Conservation (phyloP, 2,329 filamentous ascomycete species). For the Arthrobotrys iridis region DNA sequence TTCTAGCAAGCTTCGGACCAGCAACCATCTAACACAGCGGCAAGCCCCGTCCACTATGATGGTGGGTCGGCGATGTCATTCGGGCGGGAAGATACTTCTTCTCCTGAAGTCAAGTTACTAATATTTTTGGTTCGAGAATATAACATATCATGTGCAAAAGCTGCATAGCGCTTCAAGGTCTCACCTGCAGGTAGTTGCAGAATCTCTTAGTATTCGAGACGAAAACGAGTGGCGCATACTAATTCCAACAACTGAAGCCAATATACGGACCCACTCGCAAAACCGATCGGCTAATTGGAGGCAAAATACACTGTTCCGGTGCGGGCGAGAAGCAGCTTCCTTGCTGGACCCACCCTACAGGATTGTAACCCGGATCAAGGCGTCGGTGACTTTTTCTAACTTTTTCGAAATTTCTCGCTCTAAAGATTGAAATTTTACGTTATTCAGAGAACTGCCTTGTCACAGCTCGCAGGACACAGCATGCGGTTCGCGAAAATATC, state of each 20-base stretch:
- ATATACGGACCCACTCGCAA: neutral
- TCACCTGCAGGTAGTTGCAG: slow-evolving; percentile 4
- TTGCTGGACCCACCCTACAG: slow-evolving; percentile 12
- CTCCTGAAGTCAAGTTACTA: neutral
- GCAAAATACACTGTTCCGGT: slow-evolving; percentile 18
- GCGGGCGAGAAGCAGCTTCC: slow-evolving; percentile 14
- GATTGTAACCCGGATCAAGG: neutral
- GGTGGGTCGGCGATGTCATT: slow-evolving; percentile 14
- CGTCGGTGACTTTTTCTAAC: slow-evolving; percentile 19
- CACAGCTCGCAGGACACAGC: slow-evolving; percentile 6
- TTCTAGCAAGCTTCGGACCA: slow-evolving; percentile 1
- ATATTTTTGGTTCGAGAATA: slow-evolving; percentile 1
- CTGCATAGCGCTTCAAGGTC: neutral
- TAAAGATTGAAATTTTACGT: neutral
- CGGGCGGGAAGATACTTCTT: neutral
- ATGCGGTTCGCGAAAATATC: neutral
- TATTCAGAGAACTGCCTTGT: slow-evolving; percentile 1
- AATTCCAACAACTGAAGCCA: neutral
- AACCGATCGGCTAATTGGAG: slow-evolving; percentile 18
- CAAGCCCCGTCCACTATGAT: neutral
- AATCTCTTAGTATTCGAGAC: neutral
- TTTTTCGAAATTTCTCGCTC: neutral
- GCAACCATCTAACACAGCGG: neutral
- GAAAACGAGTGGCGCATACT: slow-evolving; percentile 19
- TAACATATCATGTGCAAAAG: too few species aligned